These are phyloP conservation scores for Peterozyma xylosa DNA, from an alignment of 805 yeast species.

Conservation along the genomic window DNA sequence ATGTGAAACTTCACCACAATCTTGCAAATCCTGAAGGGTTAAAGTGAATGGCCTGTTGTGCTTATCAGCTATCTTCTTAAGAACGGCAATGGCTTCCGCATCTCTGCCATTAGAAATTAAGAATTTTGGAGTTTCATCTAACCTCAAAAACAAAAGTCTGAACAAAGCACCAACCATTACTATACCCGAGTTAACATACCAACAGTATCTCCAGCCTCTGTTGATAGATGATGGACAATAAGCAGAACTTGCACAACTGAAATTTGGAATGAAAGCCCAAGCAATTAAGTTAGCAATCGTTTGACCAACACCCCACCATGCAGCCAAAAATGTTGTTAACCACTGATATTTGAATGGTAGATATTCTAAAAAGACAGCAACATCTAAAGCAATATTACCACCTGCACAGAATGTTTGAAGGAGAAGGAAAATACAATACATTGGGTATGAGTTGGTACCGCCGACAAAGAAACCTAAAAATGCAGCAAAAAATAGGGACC, in stretches of 20 bases:
- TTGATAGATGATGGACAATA: constrained; percentile 37
- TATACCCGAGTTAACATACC: constrained; percentile 46
- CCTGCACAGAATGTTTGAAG: constrained; percentile 41
- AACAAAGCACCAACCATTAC: constrained; percentile 40
- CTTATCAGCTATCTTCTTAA: constrained; percentile 37
- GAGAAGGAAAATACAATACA: constrained; percentile 41
- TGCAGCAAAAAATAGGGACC: constrained; percentile 39
- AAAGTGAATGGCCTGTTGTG: constrained; percentile 32
- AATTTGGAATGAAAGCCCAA: constrained; percentile 48
- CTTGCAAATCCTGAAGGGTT: constrained; percentile 37
- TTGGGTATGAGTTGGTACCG: constrained; percentile 39
- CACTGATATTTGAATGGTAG: constrained; percentile 44
- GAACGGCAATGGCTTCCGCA: constrained; percentile 34
- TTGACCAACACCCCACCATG: constrained; percentile 62
- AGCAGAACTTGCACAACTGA: constrained; percentile 35
- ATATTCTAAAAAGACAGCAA: constrained; percentile 45
- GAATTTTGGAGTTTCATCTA: constrained; percentile 52
- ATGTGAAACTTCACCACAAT: constrained; percentile 31
- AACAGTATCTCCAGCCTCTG: constrained; percentile 57
- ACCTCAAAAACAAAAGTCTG: constrained; percentile 34
- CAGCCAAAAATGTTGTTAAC: constrained; percentile 44
- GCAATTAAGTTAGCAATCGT: constrained; percentile 42
- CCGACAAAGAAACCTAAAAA: constrained; percentile 47
- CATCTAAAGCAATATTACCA: constrained; percentile 50
- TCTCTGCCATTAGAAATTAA: constrained; percentile 45